Conservation (phyloP, 805 yeast genomes). For the Ogataea allantospora region DNA sequence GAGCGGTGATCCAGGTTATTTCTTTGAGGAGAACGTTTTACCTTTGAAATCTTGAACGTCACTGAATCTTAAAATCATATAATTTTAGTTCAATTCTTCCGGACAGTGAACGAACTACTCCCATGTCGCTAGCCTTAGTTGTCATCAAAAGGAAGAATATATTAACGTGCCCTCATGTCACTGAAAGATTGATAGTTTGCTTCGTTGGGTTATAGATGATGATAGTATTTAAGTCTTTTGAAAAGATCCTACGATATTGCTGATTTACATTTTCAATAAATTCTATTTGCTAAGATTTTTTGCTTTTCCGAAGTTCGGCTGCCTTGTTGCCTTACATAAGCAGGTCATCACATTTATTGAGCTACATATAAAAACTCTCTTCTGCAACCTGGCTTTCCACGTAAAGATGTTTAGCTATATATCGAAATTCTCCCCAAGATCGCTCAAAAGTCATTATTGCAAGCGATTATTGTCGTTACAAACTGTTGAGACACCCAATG, state of each 20-base stretch:
- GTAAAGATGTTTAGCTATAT: background rate
- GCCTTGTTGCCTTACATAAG: background rate
- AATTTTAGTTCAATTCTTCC: no score
- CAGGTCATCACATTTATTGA: constrained; percentile 4
- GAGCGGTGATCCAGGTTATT: constrained; percentile 27
- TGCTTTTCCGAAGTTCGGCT: constrained; percentile 14
- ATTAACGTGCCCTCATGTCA: no score
- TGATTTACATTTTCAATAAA: background rate
- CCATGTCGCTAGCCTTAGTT: no score
- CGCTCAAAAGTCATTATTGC: background rate
- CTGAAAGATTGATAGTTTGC: no score
- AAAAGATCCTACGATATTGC: background rate
- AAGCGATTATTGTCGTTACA: constrained; percentile 28
- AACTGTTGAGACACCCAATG: constrained; percentile 68
- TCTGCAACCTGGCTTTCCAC: background rate
- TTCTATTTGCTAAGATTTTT: background rate
- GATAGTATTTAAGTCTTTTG: background rate
- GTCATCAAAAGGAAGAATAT: no score
- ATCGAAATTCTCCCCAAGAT: background rate
- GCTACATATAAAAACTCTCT: background rate
- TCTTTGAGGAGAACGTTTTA: constrained; percentile 35
- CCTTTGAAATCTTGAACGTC: constrained; percentile 16
- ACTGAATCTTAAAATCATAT: no score
- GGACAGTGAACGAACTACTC: no score
- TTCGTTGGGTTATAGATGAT: no score